phyloP scores from a whole-genome alignment of 225 moss, liverwort and hornwort genomes.

The Anthoceros angustus region DNA sequence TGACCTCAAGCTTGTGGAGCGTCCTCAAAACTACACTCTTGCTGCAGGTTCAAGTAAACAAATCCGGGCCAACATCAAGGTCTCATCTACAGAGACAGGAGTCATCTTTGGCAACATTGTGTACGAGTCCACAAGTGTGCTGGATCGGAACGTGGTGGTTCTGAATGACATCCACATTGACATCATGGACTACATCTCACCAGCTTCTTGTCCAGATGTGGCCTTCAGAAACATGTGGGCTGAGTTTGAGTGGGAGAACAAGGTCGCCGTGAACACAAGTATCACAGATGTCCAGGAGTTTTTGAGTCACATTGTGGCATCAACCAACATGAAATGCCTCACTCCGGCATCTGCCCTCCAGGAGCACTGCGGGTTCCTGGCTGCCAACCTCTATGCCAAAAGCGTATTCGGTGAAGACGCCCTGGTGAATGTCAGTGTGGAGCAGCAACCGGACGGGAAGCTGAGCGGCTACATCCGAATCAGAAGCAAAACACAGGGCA shows the following conservation, averaged over 20 bases:
- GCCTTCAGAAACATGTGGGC: conserved; percentile 99
- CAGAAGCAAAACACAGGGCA: conserved; percentile 96
- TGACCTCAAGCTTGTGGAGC: conserved; percentile 89
- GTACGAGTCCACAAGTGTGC: conserved; percentile 72
- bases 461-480: conserved; percentile 89
- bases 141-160: conserved; percentile 97
- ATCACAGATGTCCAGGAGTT: conserved; percentile 90
- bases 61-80: conserved; percentile 89
- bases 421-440: conserved; percentile 85
- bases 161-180: conserved; percentile 95
- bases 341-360: conserved; percentile 85
- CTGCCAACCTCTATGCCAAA: conserved; percentile 94
- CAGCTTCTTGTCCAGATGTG: conserved; percentile 95
- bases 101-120: conserved; percentile 97
- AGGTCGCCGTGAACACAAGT: conserved; percentile 82
- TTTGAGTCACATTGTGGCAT: conserved; percentile 73
- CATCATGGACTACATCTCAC: conserved; percentile 97
- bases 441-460: conserved; percentile 91
- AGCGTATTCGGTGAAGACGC: conserved; percentile 98
- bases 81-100: conserved; percentile 94
- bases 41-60: conserved; percentile 87
- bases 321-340: conserved; percentile 97
- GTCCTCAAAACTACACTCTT: conserved; percentile 88
- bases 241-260: conserved; percentile 98
- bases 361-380: conserved; percentile 87